Evolutionary conservation across 805 yeast species (phyloP).

Genomic region (Barnettozyma wickerhamii): DNA sequence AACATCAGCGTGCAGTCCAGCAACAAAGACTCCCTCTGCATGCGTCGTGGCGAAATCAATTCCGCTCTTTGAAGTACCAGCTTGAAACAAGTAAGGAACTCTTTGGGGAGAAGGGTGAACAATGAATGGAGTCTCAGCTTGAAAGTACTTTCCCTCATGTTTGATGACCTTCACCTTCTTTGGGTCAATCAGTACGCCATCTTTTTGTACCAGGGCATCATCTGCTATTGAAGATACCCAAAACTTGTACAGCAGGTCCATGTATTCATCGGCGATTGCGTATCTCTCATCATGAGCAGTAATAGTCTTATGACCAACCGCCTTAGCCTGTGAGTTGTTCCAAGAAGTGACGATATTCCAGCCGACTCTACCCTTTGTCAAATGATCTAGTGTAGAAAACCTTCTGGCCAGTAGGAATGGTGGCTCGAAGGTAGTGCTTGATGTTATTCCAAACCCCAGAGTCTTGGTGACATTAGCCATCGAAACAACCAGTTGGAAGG

Average conservation of each 20-base stretch:
- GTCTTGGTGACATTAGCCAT: conserved; percentile 40
- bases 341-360: conserved; percentile 44
- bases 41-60: conserved; percentile 38
- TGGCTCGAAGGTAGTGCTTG: conserved; percentile 38
- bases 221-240: conserved; percentile 39
- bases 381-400: conserved; percentile 38
- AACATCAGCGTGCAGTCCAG: conserved; percentile 30
- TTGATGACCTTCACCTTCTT: conserved; percentile 33
- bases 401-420: conserved; percentile 39
- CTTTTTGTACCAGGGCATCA: conserved; percentile 28
- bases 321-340: conserved; percentile 38
- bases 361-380: conserved; percentile 40
- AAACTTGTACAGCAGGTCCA: conserved; percentile 35
- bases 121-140: conserved; percentile 37
- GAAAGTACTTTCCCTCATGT: conserved; percentile 36
- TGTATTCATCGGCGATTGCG: conserved; percentile 36
- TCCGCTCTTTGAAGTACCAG: conserved; percentile 39
- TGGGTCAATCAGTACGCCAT: conserved; percentile 29
- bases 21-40: conserved; percentile 39
- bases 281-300: conserved; percentile 40
- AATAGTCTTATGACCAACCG: conserved; percentile 31
- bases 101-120: conserved; percentile 37
- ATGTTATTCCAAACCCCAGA: conserved; percentile 38
- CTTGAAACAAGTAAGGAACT: conserved; percentile 40
- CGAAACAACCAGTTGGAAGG: conserved; percentile 29